Evolutionary conservation across 2,329 filamentous ascomycete genomes (phyloP).

Genomic region (Cordyceps sp.): DNA sequence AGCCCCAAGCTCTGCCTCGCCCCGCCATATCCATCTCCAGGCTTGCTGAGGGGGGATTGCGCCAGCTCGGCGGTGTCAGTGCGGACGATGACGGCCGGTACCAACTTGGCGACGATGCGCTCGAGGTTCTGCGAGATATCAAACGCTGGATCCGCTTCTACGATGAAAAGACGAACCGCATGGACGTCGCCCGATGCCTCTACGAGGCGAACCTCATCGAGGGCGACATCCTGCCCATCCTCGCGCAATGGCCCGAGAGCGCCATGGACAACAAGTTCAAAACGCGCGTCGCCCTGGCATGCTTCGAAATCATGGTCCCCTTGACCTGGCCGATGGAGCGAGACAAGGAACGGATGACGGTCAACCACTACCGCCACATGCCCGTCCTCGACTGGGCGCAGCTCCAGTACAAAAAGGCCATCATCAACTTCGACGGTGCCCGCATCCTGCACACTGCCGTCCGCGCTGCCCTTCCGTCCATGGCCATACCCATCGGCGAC

Average conservation of each 20-base stretch:
- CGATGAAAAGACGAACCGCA: constrained; percentile 81
- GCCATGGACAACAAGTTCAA: constrained; percentile 58
- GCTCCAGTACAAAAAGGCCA: constrained; percentile 72
- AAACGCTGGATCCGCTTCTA: constrained; percentile 92
- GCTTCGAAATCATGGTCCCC: constrained; percentile 78
- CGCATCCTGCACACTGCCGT: constrained; percentile 68
- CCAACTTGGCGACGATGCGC: constrained; percentile 78
- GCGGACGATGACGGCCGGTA: constrained; percentile 69
- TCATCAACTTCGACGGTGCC: constrained; percentile 68
- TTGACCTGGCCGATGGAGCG: constrained; percentile 87
- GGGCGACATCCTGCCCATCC: constrained; percentile 77
- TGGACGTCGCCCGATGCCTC: constrained; percentile 87
- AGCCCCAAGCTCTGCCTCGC: constrained; percentile 17
- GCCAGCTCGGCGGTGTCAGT: constrained; percentile 68
- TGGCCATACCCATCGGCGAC: constrained; percentile 64
- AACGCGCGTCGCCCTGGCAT: constrained; percentile 65
- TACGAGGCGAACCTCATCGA: constrained; percentile 84
- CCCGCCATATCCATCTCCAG: background rate
- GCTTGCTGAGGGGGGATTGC: constrained; percentile 4
- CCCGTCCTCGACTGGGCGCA: constrained; percentile 82
- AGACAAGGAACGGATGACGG: constrained; percentile 63
- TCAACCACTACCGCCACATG: constrained; percentile 84
- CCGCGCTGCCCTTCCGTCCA: constrained; percentile 66
- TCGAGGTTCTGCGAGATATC: constrained; percentile 82
- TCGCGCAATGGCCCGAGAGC: constrained; percentile 65